Base-by-base conservation (phyloP, 805 yeast species). In the Yarrowia hollandica region DNA sequence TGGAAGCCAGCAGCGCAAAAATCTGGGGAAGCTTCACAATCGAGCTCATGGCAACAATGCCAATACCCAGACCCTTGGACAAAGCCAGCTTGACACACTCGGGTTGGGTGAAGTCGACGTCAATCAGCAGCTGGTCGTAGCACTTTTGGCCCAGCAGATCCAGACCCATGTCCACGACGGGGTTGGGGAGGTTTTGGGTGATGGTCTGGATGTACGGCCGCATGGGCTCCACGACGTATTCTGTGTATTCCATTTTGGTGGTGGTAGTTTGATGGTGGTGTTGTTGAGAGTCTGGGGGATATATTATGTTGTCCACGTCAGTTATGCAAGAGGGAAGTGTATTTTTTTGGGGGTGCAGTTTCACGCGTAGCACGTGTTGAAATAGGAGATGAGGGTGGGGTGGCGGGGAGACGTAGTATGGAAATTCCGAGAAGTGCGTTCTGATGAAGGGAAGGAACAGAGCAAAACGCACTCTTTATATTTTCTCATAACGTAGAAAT, bases 1-100 rank as follows among this genome's bases (percentile, higher is more conserved):
- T 59, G 9, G 72, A 64, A 15, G 62, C 56, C 21, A 76, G 35
- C 31, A 76, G 67, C 39, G 69, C 65, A 10, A 68, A n/a, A 46
- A 76, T 71, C 64, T 77, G 79, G 7, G 80, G 79, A 0, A 77
- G 62, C 61, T 76, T 76, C 35, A 75, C 72, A 18, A 74, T 64
- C 2, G 76, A 69, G 2, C 77, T 70, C 46, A 71, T 66, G 1
- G 68, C 63, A 35, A 76, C 69, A 28, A 76, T 73, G 5, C 73
- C 77, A 31, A 73, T 56, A 22, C 76, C 71, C 21, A 76, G 55
- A 1, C 71, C 65, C 57, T 72, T 71, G 10, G 74, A 64, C 19
- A 74, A 44, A 15, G 73, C 72, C 10, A 60, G 61, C 34, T 68
- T 66, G 15, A 72, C 52, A 28, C 74, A 68, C 8, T 64, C 63